Evolutionary conservation across 2,329 filamentous ascomycete species (phyloP).

Genomic region (Xylariaceae sp.): DNA sequence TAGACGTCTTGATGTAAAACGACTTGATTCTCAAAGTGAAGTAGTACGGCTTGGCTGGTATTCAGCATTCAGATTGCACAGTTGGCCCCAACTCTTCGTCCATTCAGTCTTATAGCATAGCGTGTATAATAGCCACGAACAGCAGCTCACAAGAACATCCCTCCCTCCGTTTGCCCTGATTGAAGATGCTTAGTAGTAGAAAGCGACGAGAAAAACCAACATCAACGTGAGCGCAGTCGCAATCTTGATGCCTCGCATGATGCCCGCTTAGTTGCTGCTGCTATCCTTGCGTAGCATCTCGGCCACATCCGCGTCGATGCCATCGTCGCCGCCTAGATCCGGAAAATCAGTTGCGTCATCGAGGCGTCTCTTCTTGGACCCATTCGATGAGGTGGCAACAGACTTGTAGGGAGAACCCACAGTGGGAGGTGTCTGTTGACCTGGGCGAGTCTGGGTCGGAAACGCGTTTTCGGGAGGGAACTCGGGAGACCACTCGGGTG

Average conservation of each 20-base stretch:
- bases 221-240: not conserved
- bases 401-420: conserved; percentile 46
- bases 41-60: not conserved
- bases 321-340: conserved; percentile 51
- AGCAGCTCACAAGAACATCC: not conserved
- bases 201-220: not conserved
- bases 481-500: conserved; percentile 23
- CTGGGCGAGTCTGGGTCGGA: conserved; percentile 28
- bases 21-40: not conserved
- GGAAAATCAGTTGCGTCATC: conserved; percentile 51
- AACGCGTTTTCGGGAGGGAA: conserved; percentile 24
- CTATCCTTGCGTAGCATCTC: conserved; percentile 50
- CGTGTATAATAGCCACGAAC: too few species aligned
- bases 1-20: not conserved
- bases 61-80: not conserved
- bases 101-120: not conserved
- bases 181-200: not conserved
- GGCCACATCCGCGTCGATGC: conserved; percentile 54
- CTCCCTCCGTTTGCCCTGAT: not conserved
- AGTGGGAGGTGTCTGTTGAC: conserved; percentile 40
- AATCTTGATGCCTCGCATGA: not conserved
- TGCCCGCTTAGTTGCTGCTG: conserved; percentile 12
- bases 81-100: not conserved
- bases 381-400: conserved; percentile 47
- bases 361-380: conserved; percentile 54